Conservation (phyloP, 73 alveolate genomes). For the Symbiodinium natans region DNA sequence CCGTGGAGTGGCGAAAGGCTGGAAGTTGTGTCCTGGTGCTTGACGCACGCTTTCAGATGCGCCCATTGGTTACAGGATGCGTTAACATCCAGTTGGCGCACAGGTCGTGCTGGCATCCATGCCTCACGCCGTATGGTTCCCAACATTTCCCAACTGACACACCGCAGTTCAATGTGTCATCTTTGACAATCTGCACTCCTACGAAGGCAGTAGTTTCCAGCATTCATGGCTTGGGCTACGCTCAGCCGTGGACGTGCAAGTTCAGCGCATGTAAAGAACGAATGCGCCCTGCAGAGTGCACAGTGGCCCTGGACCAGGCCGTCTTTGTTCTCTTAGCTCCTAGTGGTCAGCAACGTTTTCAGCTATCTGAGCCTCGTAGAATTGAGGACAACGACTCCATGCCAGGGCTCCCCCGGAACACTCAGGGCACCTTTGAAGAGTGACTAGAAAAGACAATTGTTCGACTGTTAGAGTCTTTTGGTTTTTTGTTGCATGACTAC, state of each 20-base stretch:
- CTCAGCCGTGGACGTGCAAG: neutral
- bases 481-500: neutral
- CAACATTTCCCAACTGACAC: neutral
- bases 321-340: no score
- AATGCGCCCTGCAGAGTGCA: no score
- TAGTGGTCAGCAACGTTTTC: no score
- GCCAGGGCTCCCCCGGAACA: no score
- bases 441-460: no score
- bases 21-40: slow-evolving; percentile 63
- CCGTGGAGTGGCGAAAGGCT: slow-evolving; percentile 57
- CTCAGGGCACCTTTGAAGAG: no score
- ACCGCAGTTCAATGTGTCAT: neutral
- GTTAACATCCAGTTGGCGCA: neutral
- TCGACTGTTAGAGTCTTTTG: neutral
- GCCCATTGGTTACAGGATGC: neutral
- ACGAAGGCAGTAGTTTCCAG: slow-evolving; percentile 11
- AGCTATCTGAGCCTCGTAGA: no score
- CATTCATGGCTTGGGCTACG: neutral
- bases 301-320: no score
- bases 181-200: neutral
- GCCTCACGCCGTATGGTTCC: neutral
- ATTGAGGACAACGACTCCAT: no score
- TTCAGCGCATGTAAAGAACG: neutral
- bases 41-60: neutral
- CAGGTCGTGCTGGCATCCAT: neutral